These are phyloP conservation scores for Yamadazyma nakazawae DNA, from an alignment of 805 yeast species.

Conservation along the genomic window DNA sequence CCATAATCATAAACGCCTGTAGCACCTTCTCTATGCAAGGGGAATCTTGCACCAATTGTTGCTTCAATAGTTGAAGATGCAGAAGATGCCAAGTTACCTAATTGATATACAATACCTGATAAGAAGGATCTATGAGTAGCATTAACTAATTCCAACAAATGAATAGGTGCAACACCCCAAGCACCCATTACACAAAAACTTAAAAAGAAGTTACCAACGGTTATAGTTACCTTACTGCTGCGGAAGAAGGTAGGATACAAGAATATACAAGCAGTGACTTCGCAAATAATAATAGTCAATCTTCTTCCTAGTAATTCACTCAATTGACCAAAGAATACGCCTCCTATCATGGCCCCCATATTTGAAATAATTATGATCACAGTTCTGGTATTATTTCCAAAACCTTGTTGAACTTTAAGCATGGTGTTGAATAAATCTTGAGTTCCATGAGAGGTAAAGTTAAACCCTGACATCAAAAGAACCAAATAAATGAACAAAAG, in stretches of 20 bases:
- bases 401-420: constrained; percentile 50
- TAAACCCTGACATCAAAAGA: constrained; percentile 60
- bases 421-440: constrained; percentile 72
- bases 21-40: constrained; percentile 30
- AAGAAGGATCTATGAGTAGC: constrained; percentile 54
- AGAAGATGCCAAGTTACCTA: constrained; percentile 69
- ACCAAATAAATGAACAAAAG: constrained; percentile 29
- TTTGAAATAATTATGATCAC: constrained; percentile 63
- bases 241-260: constrained; percentile 60
- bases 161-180: constrained; percentile 68
- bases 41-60: constrained; percentile 58
- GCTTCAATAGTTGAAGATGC: constrained; percentile 73
- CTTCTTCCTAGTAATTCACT: constrained; percentile 62
- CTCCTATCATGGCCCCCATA: constrained; percentile 67
- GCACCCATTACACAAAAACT: constrained; percentile 59
- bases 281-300: constrained; percentile 48
- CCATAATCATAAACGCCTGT: constrained; percentile 50
- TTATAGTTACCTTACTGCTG: constrained; percentile 42
- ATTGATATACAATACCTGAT: constrained; percentile 62
- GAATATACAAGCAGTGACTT: constrained; percentile 55
- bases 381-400: constrained; percentile 46
- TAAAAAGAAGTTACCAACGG: constrained; percentile 55
- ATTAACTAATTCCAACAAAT: constrained; percentile 58
- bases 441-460: constrained; percentile 71
- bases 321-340: constrained; percentile 55